A percentile compares a stretch with the other conserved stretches of the same genome.
phyloP scores from a whole-genome alignment of 164 flowering plant species.

The Macadamia tetraphylla region DNA sequence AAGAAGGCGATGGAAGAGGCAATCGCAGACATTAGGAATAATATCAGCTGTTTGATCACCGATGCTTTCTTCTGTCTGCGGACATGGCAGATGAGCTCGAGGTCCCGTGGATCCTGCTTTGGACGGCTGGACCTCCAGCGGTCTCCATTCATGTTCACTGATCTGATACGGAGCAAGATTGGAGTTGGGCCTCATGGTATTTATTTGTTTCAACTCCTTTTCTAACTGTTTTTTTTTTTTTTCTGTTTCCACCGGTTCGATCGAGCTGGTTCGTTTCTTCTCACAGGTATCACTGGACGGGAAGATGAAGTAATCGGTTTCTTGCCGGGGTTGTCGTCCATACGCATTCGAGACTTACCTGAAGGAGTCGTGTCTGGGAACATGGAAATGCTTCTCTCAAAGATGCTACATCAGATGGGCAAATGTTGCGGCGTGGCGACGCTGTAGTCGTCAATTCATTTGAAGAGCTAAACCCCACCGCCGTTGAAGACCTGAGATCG shows the following conservation, averaged over 20 bases:
- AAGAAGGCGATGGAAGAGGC: constrained; percentile 20
- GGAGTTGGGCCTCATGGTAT: constrained; percentile 10
- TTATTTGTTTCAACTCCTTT: not conserved
- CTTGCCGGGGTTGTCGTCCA: constrained; percentile 25
- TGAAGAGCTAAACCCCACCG: constrained; percentile 35
- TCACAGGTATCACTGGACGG: not conserved
- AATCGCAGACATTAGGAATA: constrained; percentile 15
- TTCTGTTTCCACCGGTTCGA: not conserved
- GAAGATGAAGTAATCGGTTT: constrained; percentile 10
- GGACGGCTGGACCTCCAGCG: constrained; percentile 29
- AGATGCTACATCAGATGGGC: constrained; percentile 36
- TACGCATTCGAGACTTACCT: constrained; percentile 35
- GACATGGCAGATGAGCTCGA: constrained; percentile 33
- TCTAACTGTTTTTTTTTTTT: no score
- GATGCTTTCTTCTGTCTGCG: constrained; percentile 34
- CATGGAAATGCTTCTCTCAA: constrained; percentile 26
- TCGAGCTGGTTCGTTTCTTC: not conserved
- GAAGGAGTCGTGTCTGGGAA: constrained; percentile 36
- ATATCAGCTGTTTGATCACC: constrained; percentile 28
- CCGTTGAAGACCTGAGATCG: constrained; percentile 24
- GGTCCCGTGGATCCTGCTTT: constrained; percentile 43
- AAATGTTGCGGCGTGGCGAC: constrained; percentile 24
- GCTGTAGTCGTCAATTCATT: constrained; percentile 42
- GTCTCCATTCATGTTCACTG: constrained; percentile 25
- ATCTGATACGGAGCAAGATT: constrained; percentile 17